Evolutionary conservation across 2,329 filamentous ascomycete genomes (phyloP).

Genomic region (Chaetomium globosum): DNA sequence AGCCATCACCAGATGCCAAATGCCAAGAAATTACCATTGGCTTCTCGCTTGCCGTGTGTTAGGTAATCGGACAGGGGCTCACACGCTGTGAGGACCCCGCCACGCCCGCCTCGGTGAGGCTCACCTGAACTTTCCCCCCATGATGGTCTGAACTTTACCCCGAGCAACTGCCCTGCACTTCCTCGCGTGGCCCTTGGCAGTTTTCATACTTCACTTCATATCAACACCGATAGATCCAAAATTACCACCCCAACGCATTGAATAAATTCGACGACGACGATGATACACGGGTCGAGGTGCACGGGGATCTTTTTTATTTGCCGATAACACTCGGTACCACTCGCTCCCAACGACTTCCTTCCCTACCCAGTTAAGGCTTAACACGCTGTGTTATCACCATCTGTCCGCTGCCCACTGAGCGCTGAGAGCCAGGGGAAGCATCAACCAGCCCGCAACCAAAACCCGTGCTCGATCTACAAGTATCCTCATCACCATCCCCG

Average conservation of each 20-base stretch:
- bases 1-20: not conserved
- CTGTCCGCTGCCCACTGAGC: not conserved
- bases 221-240: not conserved
- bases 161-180: not conserved
- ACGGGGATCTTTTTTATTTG: slow-evolving; percentile 21
- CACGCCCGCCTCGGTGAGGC: slow-evolving; percentile 8
- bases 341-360: not conserved
- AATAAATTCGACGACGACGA: slow-evolving; percentile 6
- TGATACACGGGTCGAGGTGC: slow-evolving; percentile 1
- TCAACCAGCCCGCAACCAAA: not conserved
- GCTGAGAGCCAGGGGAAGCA: not conserved
- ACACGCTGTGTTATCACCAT: slow-evolving; percentile 3
- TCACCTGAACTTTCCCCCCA: slow-evolving; percentile 3
- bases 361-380: not conserved
- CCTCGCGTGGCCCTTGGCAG: not conserved
- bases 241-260: not conserved
- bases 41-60: not conserved
- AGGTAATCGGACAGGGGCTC: not conserved
- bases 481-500: not conserved
- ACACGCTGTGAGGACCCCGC: not conserved
- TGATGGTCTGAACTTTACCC: not conserved
- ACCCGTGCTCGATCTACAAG: no score
- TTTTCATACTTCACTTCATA: not conserved
- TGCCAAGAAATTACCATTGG: slow-evolving; percentile 3
- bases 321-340: slow-evolving; percentile 16